Evolutionary conservation across 2,329 filamentous ascomycete genomes (phyloP).

Genomic region (Xylaria digitata): DNA sequence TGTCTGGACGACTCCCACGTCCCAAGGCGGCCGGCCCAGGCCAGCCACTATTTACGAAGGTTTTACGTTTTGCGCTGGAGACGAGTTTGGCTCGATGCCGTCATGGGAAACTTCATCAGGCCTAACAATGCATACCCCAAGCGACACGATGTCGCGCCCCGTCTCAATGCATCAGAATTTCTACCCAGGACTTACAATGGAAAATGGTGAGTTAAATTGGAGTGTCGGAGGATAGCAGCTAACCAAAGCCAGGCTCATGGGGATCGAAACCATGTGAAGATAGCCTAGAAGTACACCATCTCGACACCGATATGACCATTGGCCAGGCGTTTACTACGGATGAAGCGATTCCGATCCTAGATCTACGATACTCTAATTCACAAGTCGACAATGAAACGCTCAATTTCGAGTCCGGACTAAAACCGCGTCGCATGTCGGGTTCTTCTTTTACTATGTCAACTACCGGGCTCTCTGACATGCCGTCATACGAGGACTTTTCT

Average conservation of each 20-base stretch:
- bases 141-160: slow-evolving; percentile 64
- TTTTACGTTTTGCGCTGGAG: slow-evolving; percentile 68
- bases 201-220: slow-evolving; percentile 58
- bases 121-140: slow-evolving; percentile 63
- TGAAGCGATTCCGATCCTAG: slow-evolving; percentile 71
- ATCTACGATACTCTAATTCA: slow-evolving; percentile 64
- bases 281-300: slow-evolving; percentile 63
- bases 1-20: slow-evolving; percentile 67
- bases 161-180: slow-evolving; percentile 69
- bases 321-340: slow-evolving; percentile 72
- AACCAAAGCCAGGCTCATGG: slow-evolving; percentile 58
- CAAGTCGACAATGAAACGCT: slow-evolving; percentile 63
- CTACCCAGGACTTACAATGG: slow-evolving; percentile 62
- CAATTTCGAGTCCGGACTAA: slow-evolving; percentile 63
- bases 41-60: slow-evolving; percentile 71
- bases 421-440: slow-evolving; percentile 74
- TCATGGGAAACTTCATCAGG: slow-evolving; percentile 67
- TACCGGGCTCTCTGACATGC: slow-evolving; percentile 72
- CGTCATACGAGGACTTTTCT: slow-evolving; percentile 78
- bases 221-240: slow-evolving; percentile 37
- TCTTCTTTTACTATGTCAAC: slow-evolving; percentile 81
- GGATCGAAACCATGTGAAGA: slow-evolving; percentile 68
- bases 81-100: slow-evolving; percentile 63
- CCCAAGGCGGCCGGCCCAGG: slow-evolving; percentile 63
- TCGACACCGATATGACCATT: slow-evolving; percentile 69